Conservation (phyloP, 345 rosid species). For the Moricandia arvensis region DNA sequence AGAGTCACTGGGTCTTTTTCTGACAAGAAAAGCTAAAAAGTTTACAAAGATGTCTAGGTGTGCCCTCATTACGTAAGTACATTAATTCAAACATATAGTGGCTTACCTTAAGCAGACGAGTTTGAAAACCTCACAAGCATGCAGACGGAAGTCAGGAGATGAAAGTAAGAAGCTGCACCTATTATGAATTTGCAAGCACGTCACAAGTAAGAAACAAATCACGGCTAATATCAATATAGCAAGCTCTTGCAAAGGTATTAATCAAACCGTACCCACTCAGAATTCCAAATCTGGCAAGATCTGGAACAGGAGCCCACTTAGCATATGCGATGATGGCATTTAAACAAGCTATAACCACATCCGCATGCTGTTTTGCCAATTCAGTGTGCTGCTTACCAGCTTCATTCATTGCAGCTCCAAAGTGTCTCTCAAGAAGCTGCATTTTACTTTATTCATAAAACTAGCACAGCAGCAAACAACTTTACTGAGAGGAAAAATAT, state of each 20-base stretch:
- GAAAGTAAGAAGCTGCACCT: constrained; percentile 84
- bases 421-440: constrained; percentile 84
- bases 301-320: constrained; percentile 90
- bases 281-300: constrained; percentile 81
- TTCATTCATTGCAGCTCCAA: constrained; percentile 72
- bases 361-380: constrained; percentile 80
- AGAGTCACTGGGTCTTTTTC: constrained; percentile 74
- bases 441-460: constrained; percentile 27
- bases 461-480: constrained; percentile 6
- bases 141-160: constrained; percentile 80
- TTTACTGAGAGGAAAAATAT: neutral
- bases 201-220: constrained; percentile 3
- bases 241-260: constrained; percentile 3
- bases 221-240: neutral
- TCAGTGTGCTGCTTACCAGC: constrained; percentile 63
- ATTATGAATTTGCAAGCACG: constrained; percentile 14
- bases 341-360: constrained; percentile 75
- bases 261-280: constrained; percentile 64
- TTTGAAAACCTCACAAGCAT: constrained; percentile 91
- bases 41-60: neutral
- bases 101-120: constrained; percentile 75
- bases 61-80: neutral
- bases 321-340: constrained; percentile 88
- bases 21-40: constrained; percentile 26
- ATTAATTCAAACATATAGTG: constrained; percentile 6